Base-by-base conservation (phyloP, 2,329 filamentous ascomycete genomes). In the Aspergillus amoenus region DNA sequence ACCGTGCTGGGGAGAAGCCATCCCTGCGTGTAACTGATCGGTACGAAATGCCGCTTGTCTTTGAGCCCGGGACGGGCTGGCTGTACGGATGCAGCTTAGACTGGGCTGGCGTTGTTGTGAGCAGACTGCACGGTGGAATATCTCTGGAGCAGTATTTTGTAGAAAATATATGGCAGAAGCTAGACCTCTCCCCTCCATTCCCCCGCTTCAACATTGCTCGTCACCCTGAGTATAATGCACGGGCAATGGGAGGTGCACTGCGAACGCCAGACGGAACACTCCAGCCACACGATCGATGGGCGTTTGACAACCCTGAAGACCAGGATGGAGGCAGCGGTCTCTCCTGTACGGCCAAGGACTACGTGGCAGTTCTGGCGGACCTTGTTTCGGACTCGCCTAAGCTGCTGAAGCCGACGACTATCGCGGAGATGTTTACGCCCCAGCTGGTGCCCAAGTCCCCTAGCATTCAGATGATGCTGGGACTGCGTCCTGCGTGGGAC, bases 61-160 rank as follows among this genome's bases (percentile, higher is more conserved):
- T 56, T 32, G 47, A 56, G n/a, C 55, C 55, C 1, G 55, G 55
- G 2, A 47, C 32, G 2, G 42, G 48, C 9, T 56, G 55, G 55
- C 15, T 52, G 32, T 56, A 56, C 17, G 47, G 55, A 21, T 47
- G 55, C 15, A 47, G 55, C 22, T 41, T 56, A 5, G 55, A 56
- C 42, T 56, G 55, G 55, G 55, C 55, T 5, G 55, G 55, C 13
- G 34, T 56, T 3, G 47, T 42, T 4, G 55, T 56, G 5, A 52
- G 48, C 24, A 48, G 55, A 3, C 22, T 56, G 34, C 22, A 56
- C 17, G 13, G 39, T 6, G 42, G 43, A 2, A 42, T 56, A 2
- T 32, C 41, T 12, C 47, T 56, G 3, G 55, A 52, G 13, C 30
- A 56, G 42, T 56, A 56, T 15, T 30, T 56, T 21, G 34, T 47